phyloP scores from a whole-genome alignment of 805 yeast genomes.

The Zygoascus flipseniorum region DNA sequence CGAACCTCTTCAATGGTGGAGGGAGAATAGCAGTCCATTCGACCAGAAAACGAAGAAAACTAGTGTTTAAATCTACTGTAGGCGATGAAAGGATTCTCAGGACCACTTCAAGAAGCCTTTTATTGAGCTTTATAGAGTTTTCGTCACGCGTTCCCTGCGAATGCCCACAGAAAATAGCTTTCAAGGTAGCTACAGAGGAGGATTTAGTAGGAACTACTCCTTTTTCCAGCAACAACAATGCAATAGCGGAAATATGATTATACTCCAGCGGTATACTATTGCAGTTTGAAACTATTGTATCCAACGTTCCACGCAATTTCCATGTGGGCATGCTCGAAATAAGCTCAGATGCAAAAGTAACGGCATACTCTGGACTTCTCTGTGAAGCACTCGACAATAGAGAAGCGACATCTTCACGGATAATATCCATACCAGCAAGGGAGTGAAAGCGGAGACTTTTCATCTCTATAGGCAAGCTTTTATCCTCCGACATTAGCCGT shows the following conservation, averaged over 20 bases:
- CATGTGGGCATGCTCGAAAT: not conserved
- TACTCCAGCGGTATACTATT: not conserved
- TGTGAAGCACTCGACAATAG: not conserved
- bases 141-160: not conserved
- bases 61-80: not conserved
- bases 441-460: not conserved
- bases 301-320: not conserved
- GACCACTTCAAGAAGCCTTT: not conserved
- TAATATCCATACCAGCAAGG: not conserved
- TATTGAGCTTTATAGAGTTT: not conserved
- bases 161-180: not conserved
- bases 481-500: not conserved
- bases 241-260: not conserved
- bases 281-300: not conserved
- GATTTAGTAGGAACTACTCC: not conserved
- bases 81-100: not conserved
- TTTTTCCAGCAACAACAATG: not conserved
- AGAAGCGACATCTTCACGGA: not conserved
- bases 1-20: not conserved
- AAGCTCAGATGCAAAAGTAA: not conserved
- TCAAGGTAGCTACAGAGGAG: not conserved
- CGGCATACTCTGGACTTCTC: not conserved
- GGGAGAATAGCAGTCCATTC: slow-evolving; percentile 4
- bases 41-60: not conserved
- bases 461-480: not conserved